Evolutionary conservation across 148 eudicot species (phyloP).

Genomic region (Oxyria digyna): DNA sequence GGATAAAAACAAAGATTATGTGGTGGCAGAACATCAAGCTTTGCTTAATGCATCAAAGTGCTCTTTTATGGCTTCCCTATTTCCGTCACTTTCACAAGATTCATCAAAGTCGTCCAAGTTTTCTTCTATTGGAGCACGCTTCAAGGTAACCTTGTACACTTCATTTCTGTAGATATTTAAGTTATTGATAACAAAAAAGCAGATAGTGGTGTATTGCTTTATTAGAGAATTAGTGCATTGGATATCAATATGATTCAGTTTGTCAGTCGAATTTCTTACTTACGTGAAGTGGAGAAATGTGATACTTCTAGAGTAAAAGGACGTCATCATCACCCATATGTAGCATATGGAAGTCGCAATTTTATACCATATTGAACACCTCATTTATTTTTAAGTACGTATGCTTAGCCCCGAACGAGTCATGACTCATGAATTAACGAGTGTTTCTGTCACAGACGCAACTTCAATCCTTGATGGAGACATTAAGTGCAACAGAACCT

Average conservation of each 20-base stretch:
- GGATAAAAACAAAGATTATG: constrained; percentile 64
- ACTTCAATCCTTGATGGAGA: constrained; percentile 96
- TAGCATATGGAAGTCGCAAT: not conserved
- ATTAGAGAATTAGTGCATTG: constrained; percentile 22
- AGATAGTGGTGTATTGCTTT: constrained; percentile 15
- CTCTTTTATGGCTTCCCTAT: constrained; percentile 46
- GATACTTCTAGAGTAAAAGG: not conserved
- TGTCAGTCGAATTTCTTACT: not conserved
- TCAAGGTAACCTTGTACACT: constrained; percentile 30
- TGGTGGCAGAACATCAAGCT: constrained; percentile 66
- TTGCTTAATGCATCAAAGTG: constrained; percentile 47
- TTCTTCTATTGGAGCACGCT: constrained; percentile 61
- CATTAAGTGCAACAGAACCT: constrained; percentile 88
- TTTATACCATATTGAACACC: not conserved
- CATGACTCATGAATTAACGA: not conserved
- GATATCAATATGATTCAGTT: not conserved
- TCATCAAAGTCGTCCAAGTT: constrained; percentile 58
- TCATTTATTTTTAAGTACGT: not conserved
- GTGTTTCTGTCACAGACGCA: constrained; percentile 41
- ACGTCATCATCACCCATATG: not conserved
- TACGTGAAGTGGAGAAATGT: not conserved
- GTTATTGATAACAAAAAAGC: constrained; percentile 31
- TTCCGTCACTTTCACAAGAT: constrained; percentile 45
- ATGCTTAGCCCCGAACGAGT: not conserved
- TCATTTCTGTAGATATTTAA: constrained; percentile 10